Evolutionary conservation across 495 filamentous ascomycete genomes (phyloP).

Genomic region (Daldinia decipiens): DNA sequence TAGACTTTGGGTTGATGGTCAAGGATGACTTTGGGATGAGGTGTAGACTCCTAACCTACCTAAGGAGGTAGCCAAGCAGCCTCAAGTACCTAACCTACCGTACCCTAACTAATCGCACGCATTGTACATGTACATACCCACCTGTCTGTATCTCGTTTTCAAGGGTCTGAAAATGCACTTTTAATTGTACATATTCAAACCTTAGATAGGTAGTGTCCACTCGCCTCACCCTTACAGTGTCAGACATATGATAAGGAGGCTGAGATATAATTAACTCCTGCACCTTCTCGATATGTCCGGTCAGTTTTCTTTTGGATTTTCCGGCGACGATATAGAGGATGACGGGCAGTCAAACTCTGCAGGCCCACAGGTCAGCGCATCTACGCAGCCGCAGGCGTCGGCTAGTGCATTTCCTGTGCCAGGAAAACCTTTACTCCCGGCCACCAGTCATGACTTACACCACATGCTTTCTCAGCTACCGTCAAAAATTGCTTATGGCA

Average conservation of each 20-base stretch:
- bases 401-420: slow-evolving; percentile 61
- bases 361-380: slow-evolving; percentile 42
- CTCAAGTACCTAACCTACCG: neutral
- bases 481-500: slow-evolving; percentile 79
- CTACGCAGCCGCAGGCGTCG: slow-evolving; percentile 41
- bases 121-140: slow-evolving; percentile 2
- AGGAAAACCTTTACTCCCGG: slow-evolving; percentile 59
- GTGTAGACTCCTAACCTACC: too few relatives aligned
- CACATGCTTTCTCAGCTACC: slow-evolving; percentile 74
- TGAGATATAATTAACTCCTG: neutral
- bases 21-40: too few relatives aligned
- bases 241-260: slow-evolving; percentile 8
- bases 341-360: slow-evolving; percentile 54
- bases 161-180: neutral
- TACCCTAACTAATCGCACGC: neutral
- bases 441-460: slow-evolving; percentile 55
- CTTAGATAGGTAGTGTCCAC: neutral
- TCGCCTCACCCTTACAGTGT: slow-evolving; percentile 3
- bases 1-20: too few relatives aligned
- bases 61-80: too few relatives aligned
- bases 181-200: neutral
- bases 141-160: neutral
- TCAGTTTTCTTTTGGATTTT: slow-evolving; percentile 82
- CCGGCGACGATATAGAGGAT: slow-evolving; percentile 84
- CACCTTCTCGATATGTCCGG: slow-evolving; percentile 31